Evolutionary conservation across 495 filamentous ascomycete species (phyloP), one percentile per base, ranked within the genome.

Genomic region (Trichoderma orchidacearum): DNA sequence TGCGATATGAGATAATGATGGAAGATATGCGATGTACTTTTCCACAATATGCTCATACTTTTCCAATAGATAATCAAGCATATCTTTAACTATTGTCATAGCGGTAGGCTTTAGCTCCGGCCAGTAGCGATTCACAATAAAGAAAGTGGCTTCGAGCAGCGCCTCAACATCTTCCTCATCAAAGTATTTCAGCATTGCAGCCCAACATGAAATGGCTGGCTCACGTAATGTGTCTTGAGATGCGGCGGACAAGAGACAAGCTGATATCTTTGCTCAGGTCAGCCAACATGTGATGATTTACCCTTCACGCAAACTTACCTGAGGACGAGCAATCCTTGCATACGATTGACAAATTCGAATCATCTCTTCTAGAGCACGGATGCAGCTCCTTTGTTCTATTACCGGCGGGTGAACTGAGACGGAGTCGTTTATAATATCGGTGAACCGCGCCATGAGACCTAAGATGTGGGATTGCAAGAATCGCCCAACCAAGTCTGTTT

Each of bases 351-450:
- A 84, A 41, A 92, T 70, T 59, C 75, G 80, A 50, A 96, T 83
- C 85, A 97, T 88, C 64, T 90, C 90, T 60, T 87, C 85, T 63
- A 99, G 86, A 1, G 86, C 93, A 56, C 79, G 80, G 2, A 98
- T 72, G 56, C 84, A 87, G 51, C 88, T 77, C 52, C 77, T 82
- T 62, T 87, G 85, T 61, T 95, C 88, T 28, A 79, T 72, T 25
- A 83, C 66, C 3, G 68, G 66, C 4, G 64, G 56, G 25, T 66
- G 51, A 1, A 81, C 72, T 38, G 81, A 73, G 60, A 74, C 67
- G 13, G 75, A 74, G 63, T 90, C 86, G 62, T 89, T 94, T 53
- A 99, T 83, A 11, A 82, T 78, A 59, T 92, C 85, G 5, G 86
- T 85, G 56, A 97, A 82, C 48, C 86, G 81, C 17, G 85, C 80